Evolutionary conservation across 208 protist genomes (phyloP).

Genomic region (Acanthamoeba castellanii): DNA sequence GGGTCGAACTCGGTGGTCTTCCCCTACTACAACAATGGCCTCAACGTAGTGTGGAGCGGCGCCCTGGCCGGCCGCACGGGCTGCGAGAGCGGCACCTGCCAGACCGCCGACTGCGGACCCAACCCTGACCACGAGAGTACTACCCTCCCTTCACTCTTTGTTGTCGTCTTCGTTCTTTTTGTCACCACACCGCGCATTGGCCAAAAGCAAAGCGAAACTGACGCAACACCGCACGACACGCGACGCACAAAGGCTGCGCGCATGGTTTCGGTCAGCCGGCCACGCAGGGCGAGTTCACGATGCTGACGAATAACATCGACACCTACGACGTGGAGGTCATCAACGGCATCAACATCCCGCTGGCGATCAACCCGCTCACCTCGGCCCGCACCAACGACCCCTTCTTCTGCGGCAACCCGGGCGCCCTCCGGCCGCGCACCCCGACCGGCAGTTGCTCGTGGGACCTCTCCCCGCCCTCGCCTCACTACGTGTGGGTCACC

Average conservation of each 20-base stretch:
- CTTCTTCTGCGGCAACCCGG: constrained; percentile 5
- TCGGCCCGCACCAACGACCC: background rate
- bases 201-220: background rate
- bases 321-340: constrained; percentile 33
- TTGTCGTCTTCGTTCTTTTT: background rate
- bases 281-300: constrained; percentile 14
- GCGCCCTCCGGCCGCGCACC: background rate
- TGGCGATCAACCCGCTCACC: background rate
- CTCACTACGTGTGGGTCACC: background rate
- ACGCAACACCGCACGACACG: too few relatives aligned
- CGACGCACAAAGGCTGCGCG: background rate
- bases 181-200: background rate
- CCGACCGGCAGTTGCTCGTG: background rate
- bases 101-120: constrained; percentile 11
- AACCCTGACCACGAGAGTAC: background rate
- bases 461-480: background rate
- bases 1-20: background rate
- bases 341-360: constrained; percentile 13
- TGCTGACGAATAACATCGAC: constrained; percentile 7
- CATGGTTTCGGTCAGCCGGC: constrained; percentile 2
- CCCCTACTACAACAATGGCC: constrained; percentile 11
- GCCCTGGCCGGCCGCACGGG: background rate
- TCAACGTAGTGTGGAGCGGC: constrained; percentile 5
- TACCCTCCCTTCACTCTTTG: background rate
- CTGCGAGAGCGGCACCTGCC: constrained; percentile 14